Evolutionary conservation across 495 filamentous ascomycete genomes (phyloP), one percentile per base, ranked within the genome.

Genomic region (Cercophora scortea): DNA sequence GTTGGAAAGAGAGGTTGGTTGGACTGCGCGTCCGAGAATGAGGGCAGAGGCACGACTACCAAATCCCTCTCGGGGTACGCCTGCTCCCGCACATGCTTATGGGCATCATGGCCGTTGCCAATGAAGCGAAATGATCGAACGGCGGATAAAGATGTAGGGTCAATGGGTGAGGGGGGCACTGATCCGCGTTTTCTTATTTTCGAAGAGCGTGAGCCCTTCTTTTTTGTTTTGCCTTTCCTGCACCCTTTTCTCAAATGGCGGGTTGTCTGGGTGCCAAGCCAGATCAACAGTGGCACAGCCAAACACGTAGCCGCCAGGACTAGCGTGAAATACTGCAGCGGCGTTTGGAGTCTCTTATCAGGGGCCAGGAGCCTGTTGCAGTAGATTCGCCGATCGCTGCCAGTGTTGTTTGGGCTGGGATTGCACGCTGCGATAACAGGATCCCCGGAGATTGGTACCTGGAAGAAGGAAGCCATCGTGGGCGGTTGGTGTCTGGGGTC

Each of bases 381-480:
- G 48, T 62, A 65, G 33, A 65, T 40, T 47, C 42, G 59, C 13
- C 57, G 51, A 1, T 36, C 13, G 39, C 25, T 32, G 7, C 15
- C 16, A 8, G 44, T 39, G 17, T 40, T 32, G 17, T 45, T 36
- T 11, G 9, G 13, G 32, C 5, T 17, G 32, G 10, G 17, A 33
- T 54, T 53, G 51, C 60, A 65, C 6, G 43, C 52, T 18, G 36
- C 38, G 33, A 62, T 50, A 8, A 57, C 60, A n/a, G 62, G 60
- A 46, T 65, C 62, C 42, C 56, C 59, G 12, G 60, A 58, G 12
- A 43, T 53, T 5, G 48, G 51, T 13, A 55, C 56, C 46, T 60
- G 60, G 39, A 65, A 56, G 48, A 61, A 56, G 13, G 60, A 65
- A 6, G 60, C 60, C 62, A 65, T 65, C 35, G 39, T 49, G 5